These are phyloP conservation scores for Blastobotrys malaysiensis DNA, from an alignment of 1,139 yeast species.

Conservation along the genomic window DNA sequence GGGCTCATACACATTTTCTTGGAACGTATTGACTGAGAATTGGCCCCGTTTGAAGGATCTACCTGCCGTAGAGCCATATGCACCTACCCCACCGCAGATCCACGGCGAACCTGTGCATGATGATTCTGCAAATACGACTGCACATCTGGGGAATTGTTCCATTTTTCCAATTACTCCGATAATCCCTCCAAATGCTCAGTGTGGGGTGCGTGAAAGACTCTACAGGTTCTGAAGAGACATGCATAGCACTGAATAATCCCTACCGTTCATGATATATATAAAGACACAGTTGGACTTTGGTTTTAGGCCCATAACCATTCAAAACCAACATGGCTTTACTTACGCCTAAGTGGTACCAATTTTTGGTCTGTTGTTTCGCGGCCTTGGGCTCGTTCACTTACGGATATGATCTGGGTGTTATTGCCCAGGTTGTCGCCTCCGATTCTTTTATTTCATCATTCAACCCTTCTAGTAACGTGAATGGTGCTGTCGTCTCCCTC, in stretches of 20 bases:
- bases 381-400: slow-evolving; percentile 31
- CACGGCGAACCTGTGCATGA: background rate
- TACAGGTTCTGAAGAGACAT: background rate
- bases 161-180: slow-evolving; percentile 2
- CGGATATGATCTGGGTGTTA: slow-evolving; percentile 31
- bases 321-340: slow-evolving; percentile 1
- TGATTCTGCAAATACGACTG: background rate
- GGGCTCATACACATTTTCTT: background rate
- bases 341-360: slow-evolving; percentile 19
- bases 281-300: background rate
- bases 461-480: slow-evolving; percentile 25
- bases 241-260: background rate
- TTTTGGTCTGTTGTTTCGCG: slow-evolving; percentile 32
- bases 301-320: background rate
- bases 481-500: slow-evolving; percentile 30
- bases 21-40: background rate
- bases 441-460: slow-evolving; percentile 23
- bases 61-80: background rate
- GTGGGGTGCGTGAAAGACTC: background rate
- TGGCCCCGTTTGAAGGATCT: background rate
- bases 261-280: background rate
- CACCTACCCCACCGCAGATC: background rate
- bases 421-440: slow-evolving; percentile 31
- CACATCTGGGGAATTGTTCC: no score
- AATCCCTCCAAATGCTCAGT: background rate